Evolutionary conservation across 2,329 filamentous ascomycete genomes (phyloP), one percentile per base, ranked within the genome.

Genomic region (Xylariales sp.): DNA sequence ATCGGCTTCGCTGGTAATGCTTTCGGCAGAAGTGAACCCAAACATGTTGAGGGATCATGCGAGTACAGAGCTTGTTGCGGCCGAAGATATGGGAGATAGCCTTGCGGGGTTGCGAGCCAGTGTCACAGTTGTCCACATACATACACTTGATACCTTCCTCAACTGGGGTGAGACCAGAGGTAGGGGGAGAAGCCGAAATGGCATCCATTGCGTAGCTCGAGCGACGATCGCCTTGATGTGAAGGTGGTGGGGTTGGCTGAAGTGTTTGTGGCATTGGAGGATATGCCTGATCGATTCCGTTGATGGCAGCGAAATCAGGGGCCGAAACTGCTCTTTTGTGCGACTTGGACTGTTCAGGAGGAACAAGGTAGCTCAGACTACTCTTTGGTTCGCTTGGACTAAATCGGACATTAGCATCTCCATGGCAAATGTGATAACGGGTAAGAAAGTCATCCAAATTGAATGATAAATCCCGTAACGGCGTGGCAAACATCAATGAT

Each of bases 11-110:
- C 62, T 93, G 88, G 58, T 93, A 93, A 55, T 90, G 84, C 57
- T 90, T 90, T 25, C 87, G 78, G 60, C 88, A 93, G 57, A 79
- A 84, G 53, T 84, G 78, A 1, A 88, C 78, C 86, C 86, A 91
- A 2, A 87, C 75, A 16, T 76, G 63, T 5, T 75, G 65, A 0
- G 84, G 84, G 36, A 93, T 86, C 32, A 73, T 70, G 24, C 82
- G 74, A 1, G 87, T 93, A 54, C 80, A 84, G 6, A 76, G 71
- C 63, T 93, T 93, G 69, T 93, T 93, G 27, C 88, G 78, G 16
- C 87, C 87, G 51, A 91, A 91, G 42, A 90, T 76, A 55, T 93
- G 86, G 0, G 84, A 88, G 45, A 91, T 84, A 4, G 84, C 80
- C 63, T 91, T 91, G 35, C 87, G 78, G 18, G 74, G 73, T 42